Percentiles rank a stretch among this genome's conserved stretches.
Conservation (phyloP, 2,329 filamentous ascomycete genomes). For the Ceratocystis ficicola region DNA sequence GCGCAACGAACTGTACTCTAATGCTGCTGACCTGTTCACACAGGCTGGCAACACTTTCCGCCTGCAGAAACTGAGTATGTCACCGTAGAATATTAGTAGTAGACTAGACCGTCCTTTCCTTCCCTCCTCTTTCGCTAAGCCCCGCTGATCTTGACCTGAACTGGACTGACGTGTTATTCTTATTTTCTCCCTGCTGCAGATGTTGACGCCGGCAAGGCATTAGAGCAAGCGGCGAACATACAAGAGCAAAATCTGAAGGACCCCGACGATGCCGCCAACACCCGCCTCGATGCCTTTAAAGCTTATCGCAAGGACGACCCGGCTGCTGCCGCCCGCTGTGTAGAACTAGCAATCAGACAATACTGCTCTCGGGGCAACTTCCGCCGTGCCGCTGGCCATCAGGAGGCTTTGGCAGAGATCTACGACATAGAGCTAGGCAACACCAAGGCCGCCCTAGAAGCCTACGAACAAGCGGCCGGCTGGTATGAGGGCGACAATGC, state of each 20-base stretch:
- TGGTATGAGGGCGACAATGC: conserved; percentile 88
- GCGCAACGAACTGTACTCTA: conserved; percentile 75
- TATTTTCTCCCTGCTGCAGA: conserved; percentile 36
- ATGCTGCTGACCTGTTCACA: conserved; percentile 74
- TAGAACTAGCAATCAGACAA: conserved; percentile 68
- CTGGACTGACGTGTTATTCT: conserved; percentile 6
- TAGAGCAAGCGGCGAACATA: conserved; percentile 74
- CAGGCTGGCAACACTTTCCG: conserved; percentile 87
- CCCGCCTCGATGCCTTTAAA: conserved; percentile 84
- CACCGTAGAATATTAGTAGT: not conserved
- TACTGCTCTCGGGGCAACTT: conserved; percentile 88
- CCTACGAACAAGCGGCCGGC: conserved; percentile 71
- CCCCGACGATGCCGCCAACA: conserved; percentile 83
- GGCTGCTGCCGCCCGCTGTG: conserved; percentile 66
- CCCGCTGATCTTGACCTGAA: no score
- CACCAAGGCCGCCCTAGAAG: conserved; percentile 62
- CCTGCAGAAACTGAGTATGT: conserved; percentile 68
- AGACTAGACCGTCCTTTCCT: conserved; percentile 6
- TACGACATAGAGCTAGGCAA: conserved; percentile 75
- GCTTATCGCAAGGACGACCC: conserved; percentile 79
- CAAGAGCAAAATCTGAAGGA: conserved; percentile 75
- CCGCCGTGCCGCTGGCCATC: conserved; percentile 75
- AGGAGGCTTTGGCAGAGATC: conserved; percentile 77
- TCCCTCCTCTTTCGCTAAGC: not conserved
- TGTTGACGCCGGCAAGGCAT: conserved; percentile 74